A percentile compares a stretch with the other conserved stretches of the same genome.
These are phyloP conservation scores for Arctium lappa DNA, from an alignment of 129 eudicot genomes.

Conservation along the genomic window DNA sequence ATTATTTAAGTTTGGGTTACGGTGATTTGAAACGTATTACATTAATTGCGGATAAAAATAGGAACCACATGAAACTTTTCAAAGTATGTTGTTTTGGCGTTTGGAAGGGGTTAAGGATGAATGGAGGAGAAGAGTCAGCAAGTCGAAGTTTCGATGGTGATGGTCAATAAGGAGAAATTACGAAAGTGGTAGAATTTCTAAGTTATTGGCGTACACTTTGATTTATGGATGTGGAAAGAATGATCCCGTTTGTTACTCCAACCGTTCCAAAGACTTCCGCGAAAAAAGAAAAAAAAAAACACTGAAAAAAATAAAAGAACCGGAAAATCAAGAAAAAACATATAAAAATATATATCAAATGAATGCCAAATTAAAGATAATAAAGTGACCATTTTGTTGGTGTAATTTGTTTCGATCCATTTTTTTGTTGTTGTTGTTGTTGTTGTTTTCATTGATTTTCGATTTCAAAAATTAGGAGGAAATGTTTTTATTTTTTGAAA, in stretches of 20 bases:
- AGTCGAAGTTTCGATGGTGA: slow-evolving; percentile 5
- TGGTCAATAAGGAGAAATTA: background rate
- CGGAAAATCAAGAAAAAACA: too few species aligned
- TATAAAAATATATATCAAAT: too few species aligned
- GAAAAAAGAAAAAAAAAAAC: too few species aligned
- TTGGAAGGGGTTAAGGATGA: slow-evolving; percentile 13
- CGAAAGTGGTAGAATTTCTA: background rate
- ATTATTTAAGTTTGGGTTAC: background rate
- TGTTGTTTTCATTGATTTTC: too few species aligned
- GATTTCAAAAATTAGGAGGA: too few species aligned
- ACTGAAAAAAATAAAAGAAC: too few species aligned
- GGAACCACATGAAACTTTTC: slow-evolving; percentile 6
- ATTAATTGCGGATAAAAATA: background rate
- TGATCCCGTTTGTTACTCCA: background rate
- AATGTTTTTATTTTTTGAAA: too few species aligned
- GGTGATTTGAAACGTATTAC: background rate
- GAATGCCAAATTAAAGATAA: too few species aligned
- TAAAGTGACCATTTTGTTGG: too few species aligned
- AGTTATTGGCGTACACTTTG: background rate
- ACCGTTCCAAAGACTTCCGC: background rate
- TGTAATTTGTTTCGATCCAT: too few species aligned
- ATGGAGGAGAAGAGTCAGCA: background rate
- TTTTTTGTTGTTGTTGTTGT: too few species aligned
- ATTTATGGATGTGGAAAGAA: background rate
- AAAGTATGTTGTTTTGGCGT: background rate